Conservation (phyloP, 805 yeast genomes). For the Yarrowia keelungensis region DNA sequence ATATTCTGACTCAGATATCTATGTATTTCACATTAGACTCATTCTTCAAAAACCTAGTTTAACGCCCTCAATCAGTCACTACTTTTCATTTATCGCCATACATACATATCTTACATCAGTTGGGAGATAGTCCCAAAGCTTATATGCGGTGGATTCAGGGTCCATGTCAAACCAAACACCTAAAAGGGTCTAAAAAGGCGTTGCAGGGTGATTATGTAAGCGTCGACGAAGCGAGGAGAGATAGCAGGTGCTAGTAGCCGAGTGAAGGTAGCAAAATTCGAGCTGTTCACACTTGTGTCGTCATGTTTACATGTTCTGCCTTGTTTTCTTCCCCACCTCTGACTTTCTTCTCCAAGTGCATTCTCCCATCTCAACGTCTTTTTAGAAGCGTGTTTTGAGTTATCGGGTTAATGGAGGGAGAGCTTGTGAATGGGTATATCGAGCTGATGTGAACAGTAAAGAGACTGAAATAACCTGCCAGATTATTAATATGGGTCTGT, state of each 20-base stretch:
- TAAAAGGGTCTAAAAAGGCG: background rate
- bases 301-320: too few relatives aligned
- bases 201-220: too few relatives aligned
- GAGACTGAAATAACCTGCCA: too few relatives aligned
- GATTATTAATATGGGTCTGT: too few relatives aligned
- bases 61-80: slow-evolving; percentile 14
- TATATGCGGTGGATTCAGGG: background rate
- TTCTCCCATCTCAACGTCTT: slow-evolving; percentile 3
- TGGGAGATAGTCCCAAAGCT: slow-evolving; percentile 22
- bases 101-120: slow-evolving; percentile 30
- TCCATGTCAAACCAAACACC: slow-evolving; percentile 10
- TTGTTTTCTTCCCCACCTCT: too few relatives aligned
- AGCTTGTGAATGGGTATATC: too few relatives aligned
- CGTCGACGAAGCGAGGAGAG: background rate
- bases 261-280: background rate
- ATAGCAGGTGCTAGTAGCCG: background rate
- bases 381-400: background rate
- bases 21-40: slow-evolving; percentile 17
- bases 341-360: background rate
- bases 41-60: background rate
- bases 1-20: slow-evolving; percentile 22
- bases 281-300: too few relatives aligned
- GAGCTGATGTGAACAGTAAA: too few relatives aligned
- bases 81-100: slow-evolving; percentile 30
- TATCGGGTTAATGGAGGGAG: slow-evolving; percentile 11